Evolutionary conservation across 2,329 filamentous ascomycete species (phyloP).

Genomic region (Amesomyces nigricolor): DNA sequence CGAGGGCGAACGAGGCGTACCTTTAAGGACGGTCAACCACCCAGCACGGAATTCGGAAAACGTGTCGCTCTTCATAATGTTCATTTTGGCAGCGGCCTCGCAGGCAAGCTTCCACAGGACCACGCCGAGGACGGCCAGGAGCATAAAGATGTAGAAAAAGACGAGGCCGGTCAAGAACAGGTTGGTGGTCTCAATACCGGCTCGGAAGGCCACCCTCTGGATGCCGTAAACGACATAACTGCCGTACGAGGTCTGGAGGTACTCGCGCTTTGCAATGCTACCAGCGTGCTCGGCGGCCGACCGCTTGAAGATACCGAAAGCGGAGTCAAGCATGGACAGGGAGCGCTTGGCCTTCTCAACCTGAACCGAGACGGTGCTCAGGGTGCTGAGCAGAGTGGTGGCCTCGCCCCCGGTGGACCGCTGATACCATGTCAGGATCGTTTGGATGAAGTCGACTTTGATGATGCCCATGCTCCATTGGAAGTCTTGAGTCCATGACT

Average conservation of each 20-base stretch:
- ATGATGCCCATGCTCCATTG: slow-evolving; percentile 92
- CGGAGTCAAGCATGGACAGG: slow-evolving; percentile 30
- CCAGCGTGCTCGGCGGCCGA: slow-evolving; percentile 28
- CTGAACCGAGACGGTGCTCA: slow-evolving; percentile 66
- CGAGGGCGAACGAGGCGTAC: slow-evolving; percentile 30
- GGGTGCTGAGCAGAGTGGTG: slow-evolving; percentile 63
- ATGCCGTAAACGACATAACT: slow-evolving; percentile 63
- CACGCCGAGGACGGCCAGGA: slow-evolving; percentile 64
- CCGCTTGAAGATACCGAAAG: slow-evolving; percentile 41
- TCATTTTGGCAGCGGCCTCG: slow-evolving; percentile 63
- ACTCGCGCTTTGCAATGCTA: slow-evolving; percentile 33
- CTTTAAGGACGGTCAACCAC: slow-evolving; percentile 79
- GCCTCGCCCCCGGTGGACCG: slow-evolving; percentile 75
- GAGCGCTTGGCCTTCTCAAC: slow-evolving; percentile 53
- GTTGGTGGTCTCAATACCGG: slow-evolving; percentile 73
- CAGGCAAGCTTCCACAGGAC: slow-evolving; percentile 68
- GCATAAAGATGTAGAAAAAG: slow-evolving; percentile 74
- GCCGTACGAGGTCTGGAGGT: slow-evolving; percentile 39
- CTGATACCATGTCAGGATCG: slow-evolving; percentile 82
- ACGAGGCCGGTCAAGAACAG: slow-evolving; percentile 78
- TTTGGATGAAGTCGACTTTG: slow-evolving; percentile 68
- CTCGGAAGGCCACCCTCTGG: slow-evolving; percentile 74
- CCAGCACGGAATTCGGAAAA: slow-evolving; percentile 84
- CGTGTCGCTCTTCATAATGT: slow-evolving; percentile 72
- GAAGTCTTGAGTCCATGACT: slow-evolving; percentile 86